A percentile compares a stretch with the other conserved stretches of the same genome.
Evolutionary conservation across 2,329 filamentous ascomycete species (phyloP).

Genomic region (Ophioceras dolichostomum): DNA sequence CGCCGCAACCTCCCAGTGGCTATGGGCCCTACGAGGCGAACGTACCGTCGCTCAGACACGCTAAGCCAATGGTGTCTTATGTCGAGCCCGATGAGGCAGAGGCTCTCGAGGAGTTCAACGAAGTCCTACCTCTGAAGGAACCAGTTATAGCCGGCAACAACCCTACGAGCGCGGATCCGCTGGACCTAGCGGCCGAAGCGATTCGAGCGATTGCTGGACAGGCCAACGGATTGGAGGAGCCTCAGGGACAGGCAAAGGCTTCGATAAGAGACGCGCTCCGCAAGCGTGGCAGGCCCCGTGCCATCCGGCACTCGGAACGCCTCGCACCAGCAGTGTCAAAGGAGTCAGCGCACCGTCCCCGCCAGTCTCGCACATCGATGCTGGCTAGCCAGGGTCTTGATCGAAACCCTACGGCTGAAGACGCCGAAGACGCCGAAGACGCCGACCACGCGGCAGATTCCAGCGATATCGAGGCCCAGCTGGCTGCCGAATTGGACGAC

Average conservation of each 20-base stretch:
- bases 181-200: conserved; percentile 18
- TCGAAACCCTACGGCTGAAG: too few relatives aligned
- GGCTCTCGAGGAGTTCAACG: conserved; percentile 29
- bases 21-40: conserved; percentile 26
- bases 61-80: conserved; percentile 39
- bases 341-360: not conserved
- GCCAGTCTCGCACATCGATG: conserved; percentile 1
- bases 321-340: not conserved
- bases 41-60: conserved; percentile 36
- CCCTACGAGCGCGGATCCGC: not conserved
- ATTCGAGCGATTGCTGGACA: conserved; percentile 14
- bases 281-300: not conserved
- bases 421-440: not conserved
- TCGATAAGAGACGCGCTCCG: not conserved
- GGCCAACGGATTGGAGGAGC: not conserved
- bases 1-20: too few relatives aligned
- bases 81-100: conserved; percentile 35
- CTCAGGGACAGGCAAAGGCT: not conserved
- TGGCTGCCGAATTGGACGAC: not conserved
- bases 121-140: conserved; percentile 15
- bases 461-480: not conserved
- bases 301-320: not conserved
- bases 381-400: conserved; percentile 2
- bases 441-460: not conserved
- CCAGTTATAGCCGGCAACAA: not conserved